A percentile compares a stretch with the other conserved stretches of the same genome.
Evolutionary conservation across 305 asterid genomes (phyloP).

Genomic region (Petunia hybrid): DNA sequence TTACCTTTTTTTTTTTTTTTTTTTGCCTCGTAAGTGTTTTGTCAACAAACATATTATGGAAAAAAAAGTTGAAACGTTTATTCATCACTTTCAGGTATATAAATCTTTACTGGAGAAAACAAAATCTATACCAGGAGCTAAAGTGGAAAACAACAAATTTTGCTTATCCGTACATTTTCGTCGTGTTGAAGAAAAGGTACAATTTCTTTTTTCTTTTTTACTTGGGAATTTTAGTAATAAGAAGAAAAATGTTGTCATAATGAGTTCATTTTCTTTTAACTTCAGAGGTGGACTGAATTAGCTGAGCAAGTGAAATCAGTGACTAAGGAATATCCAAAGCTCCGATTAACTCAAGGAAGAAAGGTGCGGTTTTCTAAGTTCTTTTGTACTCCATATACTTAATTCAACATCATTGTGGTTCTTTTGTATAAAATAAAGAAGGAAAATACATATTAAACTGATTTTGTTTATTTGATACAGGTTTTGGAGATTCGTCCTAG

Average conservation of each 20-base stretch:
- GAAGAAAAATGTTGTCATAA: background rate
- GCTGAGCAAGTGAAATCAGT: conserved; percentile 70
- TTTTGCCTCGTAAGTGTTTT: background rate
- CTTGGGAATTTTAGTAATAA: background rate
- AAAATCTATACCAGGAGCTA: conserved; percentile 53
- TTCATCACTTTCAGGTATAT: conserved; percentile 43
- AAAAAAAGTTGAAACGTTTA: background rate
- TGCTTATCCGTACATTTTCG: conserved; percentile 61
- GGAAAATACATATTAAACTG: background rate
- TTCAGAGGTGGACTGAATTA: conserved; percentile 76
- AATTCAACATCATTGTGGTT: background rate
- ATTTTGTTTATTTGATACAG: conserved; percentile 20
- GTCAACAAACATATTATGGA: background rate
- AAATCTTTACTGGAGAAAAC: conserved; percentile 49
- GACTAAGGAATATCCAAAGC: conserved; percentile 64
- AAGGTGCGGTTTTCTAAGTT: conserved; percentile 41
- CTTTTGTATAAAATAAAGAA: background rate
- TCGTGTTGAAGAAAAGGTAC: conserved; percentile 57
- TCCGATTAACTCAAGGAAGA: conserved; percentile 72
- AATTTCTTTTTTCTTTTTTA: background rate
- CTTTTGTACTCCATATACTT: background rate
- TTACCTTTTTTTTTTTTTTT: background rate
- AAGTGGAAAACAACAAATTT: conserved; percentile 58
- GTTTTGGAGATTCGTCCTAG: conserved; percentile 92
- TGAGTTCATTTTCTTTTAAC: background rate